A percentile compares a stretch with the other conserved stretches of the same genome.
phyloP scores from a whole-genome alignment of 345 rosid species.

The Moringa oleifera region DNA sequence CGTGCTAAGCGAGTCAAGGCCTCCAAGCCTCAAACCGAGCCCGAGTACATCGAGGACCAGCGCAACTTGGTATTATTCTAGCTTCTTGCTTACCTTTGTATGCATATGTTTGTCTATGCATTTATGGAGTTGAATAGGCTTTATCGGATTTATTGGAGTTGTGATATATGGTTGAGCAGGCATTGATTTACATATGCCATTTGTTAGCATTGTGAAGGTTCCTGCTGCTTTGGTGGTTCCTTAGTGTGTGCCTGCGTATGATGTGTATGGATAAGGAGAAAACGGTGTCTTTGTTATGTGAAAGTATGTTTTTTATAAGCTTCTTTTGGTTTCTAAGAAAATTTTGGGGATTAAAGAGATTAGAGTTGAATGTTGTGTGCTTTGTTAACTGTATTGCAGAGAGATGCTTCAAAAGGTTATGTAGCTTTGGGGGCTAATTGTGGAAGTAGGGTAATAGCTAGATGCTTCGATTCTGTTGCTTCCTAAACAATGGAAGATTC shows the following conservation, averaged over 20 bases:
- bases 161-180: background rate
- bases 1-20: slow-evolving; percentile 50
- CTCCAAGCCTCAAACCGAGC: slow-evolving; percentile 49
- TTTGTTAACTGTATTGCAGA: background rate
- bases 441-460: background rate
- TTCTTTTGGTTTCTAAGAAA: background rate
- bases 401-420: background rate
- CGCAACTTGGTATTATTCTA: slow-evolving; percentile 63
- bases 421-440: background rate
- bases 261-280: no score
- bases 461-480: background rate
- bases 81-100: background rate
- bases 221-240: background rate
- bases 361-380: background rate
- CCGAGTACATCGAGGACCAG: slow-evolving; percentile 76
- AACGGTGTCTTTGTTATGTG: no score
- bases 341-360: background rate
- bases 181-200: background rate
- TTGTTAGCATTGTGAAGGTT: slow-evolving; percentile 1
- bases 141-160: background rate
- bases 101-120: background rate
- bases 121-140: background rate
- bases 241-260: background rate
- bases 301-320: background rate
- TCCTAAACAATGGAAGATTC: background rate